Conservation (phyloP, 352 stramenopile species). For the Phytopythium montanum region DNA sequence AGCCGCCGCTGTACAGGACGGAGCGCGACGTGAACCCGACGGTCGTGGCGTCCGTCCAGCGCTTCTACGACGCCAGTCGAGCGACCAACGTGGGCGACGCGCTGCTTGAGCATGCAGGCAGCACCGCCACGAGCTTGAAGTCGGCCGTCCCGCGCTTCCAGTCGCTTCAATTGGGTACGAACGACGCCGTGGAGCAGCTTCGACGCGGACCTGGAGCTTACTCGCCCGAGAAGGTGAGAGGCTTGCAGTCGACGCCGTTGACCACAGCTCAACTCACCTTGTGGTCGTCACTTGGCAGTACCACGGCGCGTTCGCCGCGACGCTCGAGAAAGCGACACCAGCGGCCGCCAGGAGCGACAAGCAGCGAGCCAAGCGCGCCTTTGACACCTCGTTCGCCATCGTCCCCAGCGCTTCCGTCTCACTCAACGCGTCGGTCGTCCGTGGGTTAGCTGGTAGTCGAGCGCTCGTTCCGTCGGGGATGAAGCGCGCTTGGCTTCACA, state of each 20-base stretch:
- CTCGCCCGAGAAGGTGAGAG: constrained; percentile 35
- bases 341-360: constrained; percentile 18
- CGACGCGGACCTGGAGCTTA: constrained; percentile 37
- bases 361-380: constrained; percentile 16
- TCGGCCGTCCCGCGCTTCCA: constrained; percentile 48
- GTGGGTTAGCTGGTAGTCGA: not conserved
- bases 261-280: constrained; percentile 1
- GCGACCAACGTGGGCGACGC: constrained; percentile 27
- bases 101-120: constrained; percentile 28
- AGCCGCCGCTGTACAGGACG: constrained; percentile 25
- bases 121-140: constrained; percentile 30
- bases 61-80: constrained; percentile 40
- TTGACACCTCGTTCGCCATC: constrained; percentile 27
- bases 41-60: constrained; percentile 26
- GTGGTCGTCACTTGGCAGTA: constrained; percentile 19
- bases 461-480: not conserved
- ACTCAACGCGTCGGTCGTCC: not conserved
- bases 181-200: constrained; percentile 2
- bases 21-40: constrained; percentile 57
- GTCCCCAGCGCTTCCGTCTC: constrained; percentile 5
- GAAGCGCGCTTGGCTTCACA: not conserved
- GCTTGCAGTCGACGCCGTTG: too few species aligned
- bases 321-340: constrained; percentile 36
- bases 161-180: not conserved
- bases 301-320: constrained; percentile 38